Evolutionary conservation across 768 basidiomycete species (phyloP).

Genomic region (Neoboletus magnificus): DNA sequence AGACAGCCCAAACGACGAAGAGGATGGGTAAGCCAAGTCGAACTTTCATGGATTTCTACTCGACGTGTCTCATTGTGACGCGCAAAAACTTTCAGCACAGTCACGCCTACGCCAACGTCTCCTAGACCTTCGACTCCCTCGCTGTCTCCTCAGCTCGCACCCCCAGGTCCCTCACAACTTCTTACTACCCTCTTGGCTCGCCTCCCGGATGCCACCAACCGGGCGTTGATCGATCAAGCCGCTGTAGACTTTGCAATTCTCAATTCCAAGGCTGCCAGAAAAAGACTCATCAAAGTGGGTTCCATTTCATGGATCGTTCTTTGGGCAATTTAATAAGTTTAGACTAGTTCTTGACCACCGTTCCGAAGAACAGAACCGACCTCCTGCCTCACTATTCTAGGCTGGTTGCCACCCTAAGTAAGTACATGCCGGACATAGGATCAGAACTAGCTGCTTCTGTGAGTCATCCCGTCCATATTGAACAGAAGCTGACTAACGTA

Average conservation of each 20-base stretch:
- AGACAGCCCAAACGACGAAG: constrained; percentile 28
- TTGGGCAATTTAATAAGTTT: constrained; percentile 6
- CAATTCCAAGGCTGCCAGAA: constrained; percentile 95
- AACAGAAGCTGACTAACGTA: constrained; percentile 3
- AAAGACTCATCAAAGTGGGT: constrained; percentile 78
- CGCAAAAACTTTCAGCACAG: constrained; percentile 33
- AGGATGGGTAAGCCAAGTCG: constrained; percentile 24
- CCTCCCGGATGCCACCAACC: constrained; percentile 91
- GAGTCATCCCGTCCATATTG: constrained; percentile 30
- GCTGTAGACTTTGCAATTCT: constrained; percentile 95
- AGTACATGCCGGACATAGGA: constrained; percentile 93
- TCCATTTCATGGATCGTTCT: background rate
- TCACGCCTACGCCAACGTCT: constrained; percentile 67
- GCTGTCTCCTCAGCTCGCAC: constrained; percentile 65
- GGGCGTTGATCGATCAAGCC: constrained; percentile 84
- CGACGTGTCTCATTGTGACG: constrained; percentile 37
- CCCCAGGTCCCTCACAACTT: constrained; percentile 91
- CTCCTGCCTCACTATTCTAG: constrained; percentile 91
- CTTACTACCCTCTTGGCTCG: constrained; percentile 87
- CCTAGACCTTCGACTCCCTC: constrained; percentile 60
- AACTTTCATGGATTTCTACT: background rate
- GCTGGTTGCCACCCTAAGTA: constrained; percentile 81
- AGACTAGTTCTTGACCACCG: constrained; percentile 70
- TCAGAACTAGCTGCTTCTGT: constrained; percentile 78
- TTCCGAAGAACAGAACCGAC: constrained; percentile 86